Base-by-base conservation (phyloP, 2,329 filamentous ascomycete species). In the Claviceps sorghi region DNA sequence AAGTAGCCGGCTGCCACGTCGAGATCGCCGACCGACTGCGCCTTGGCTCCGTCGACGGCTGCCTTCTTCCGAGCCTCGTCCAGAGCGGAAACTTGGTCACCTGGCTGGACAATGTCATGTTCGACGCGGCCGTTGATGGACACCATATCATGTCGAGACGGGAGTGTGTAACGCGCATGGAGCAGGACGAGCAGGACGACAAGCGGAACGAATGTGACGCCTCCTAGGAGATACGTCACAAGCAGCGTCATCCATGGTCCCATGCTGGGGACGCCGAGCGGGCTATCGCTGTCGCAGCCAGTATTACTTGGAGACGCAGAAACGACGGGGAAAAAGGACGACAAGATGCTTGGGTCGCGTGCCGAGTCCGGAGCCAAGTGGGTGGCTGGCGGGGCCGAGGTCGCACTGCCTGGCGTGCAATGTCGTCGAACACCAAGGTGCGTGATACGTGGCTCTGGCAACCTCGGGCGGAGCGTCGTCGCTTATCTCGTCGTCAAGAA, bases 1-100 rank as follows among this genome's bases (percentile, higher is more conserved):
- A 96, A 96, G 70, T 94, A 96, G 19, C 89, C 90, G 9, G 89
- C 86, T 2, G 88, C 87, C 42, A 89, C 86, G 63, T 94, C 88
- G 36, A 81, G 75, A 54, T 88, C 84, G 57, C 82, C 76, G 21
- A 75, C 68, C 38, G 67, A 58, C 45, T 72, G 70, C 36, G 77
- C 67, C 62, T 79, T 82, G 59, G 76, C 74, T 54, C 84, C 79
- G 43, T 84, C 79, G 57, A 78, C 67, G 47, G 69, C 69, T 58
- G 76, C 73, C 59, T 77, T 77, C 55, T 79, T 54, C 49, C 45
- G 79, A 38, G 74, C 78, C 11, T 76, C 76, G 58, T 82, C 80
- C 57, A 91, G 74, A 48, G 74, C 76, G 54, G 73, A 72, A 54
- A 78, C 73, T 61, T 89, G 83, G 64, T 89, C 85, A 57, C 74